Evolutionary conservation across 2,329 filamentous ascomycete species (phyloP).

Genomic region (Colletotrichum tanaceti): DNA sequence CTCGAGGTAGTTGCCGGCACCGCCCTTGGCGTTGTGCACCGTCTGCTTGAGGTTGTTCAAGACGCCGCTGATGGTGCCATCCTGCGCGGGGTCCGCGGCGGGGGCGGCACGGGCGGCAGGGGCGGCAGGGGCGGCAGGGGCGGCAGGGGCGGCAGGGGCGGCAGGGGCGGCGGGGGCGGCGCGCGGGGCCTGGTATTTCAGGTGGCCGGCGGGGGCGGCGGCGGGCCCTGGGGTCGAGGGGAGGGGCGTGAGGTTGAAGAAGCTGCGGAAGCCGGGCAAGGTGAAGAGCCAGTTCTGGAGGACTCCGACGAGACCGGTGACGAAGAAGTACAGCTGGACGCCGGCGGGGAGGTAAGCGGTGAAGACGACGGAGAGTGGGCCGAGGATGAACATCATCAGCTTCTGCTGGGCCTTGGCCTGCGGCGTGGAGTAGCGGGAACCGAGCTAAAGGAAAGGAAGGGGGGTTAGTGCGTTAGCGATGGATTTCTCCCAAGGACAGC

Average conservation of each 20-base stretch:
- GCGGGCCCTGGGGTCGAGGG: constrained; percentile 38
- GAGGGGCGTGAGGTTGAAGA: constrained; percentile 48
- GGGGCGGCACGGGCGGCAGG: constrained; percentile 33
- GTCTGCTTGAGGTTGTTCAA: constrained; percentile 54
- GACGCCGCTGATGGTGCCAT: constrained; percentile 49
- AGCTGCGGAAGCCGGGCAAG: constrained; percentile 54
- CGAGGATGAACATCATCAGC: constrained; percentile 57
- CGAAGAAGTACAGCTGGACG: constrained; percentile 62
- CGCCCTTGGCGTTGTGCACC: constrained; percentile 49
- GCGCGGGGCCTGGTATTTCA: constrained; percentile 51
- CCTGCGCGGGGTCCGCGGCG: constrained; percentile 39
- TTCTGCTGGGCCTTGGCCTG: constrained; percentile 50
- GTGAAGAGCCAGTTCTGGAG: constrained; percentile 53
- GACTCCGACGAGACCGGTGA: constrained; percentile 48
- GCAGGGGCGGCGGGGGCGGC: background rate
- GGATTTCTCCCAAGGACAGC: too few species aligned
- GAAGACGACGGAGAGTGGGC: constrained; percentile 56
- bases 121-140: constrained; percentile 43
- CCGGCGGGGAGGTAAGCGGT: constrained; percentile 61
- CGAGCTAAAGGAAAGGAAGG: constrained; percentile 47
- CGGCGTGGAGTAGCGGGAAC: constrained; percentile 49
- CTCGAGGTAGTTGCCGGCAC: constrained; percentile 48
- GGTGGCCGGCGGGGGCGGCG: constrained; percentile 24
- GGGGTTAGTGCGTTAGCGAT: constrained; percentile 38
- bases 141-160: constrained; percentile 29